Base-by-base conservation (phyloP, 2,329 filamentous ascomycete species). In the Blastomyces emzantsi region DNA sequence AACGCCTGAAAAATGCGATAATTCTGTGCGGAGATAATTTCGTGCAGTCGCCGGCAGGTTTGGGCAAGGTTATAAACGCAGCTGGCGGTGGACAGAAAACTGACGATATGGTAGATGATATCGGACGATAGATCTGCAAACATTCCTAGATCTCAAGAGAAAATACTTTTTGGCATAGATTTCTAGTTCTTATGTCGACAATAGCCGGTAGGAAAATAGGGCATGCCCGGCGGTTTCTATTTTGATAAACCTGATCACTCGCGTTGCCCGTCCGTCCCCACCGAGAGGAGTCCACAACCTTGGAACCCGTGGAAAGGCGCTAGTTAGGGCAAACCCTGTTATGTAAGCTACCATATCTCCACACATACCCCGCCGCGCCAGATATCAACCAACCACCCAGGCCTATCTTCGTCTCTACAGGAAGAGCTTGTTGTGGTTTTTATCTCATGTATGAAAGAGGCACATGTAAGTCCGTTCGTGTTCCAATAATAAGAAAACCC, bases 1-100 rank as follows among this genome's bases (percentile, higher is more conserved):
- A 85, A 84, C 1, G 74, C 74, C 56, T 73, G 74, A 59, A 77
- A 78, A 13, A 78, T 74, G 41, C 78, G 75, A 73, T 80, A 83
- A 56, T 82, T 78, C 63, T 81, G 76, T 52, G 77, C 75, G 6
- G 77, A 72, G 45, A 83, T 72, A 63, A 81, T 78, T 9, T 71
- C 66, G 67, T 82, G 71, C 13, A 85, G 71, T 47, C 72, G 74
- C 59, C 71, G 78, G 67, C 77, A 82, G 19, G 79, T 80, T 47
- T 73, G 73, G 2, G 79, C 75, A 22, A 85, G 73, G 64, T 73
- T 70, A 17, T 74, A 69, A 49, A 85, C 67, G 28, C 76, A 74
- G 61, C 74, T 77, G 5, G 78, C 78, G 15, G 77, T 78, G 1
- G 80, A 77, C 8, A 85, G 72, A 69, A 75, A 71, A 61, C 67